Conservation (phyloP, 192 early-diverging fungal species). For the Backusella tuberculispora region DNA sequence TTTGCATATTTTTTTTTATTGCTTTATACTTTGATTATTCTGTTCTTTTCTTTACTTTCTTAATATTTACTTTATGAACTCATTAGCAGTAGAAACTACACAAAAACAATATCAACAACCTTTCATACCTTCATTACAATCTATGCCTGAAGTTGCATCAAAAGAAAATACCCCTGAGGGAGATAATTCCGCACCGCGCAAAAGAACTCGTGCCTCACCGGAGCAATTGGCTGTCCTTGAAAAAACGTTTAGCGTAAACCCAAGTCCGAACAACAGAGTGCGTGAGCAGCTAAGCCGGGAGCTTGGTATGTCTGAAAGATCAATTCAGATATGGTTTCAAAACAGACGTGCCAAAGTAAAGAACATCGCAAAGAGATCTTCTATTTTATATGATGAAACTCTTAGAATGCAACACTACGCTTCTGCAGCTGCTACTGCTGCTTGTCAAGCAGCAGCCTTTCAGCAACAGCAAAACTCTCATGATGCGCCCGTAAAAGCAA, state of each 20-base stretch:
- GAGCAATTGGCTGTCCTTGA: conserved; percentile 68
- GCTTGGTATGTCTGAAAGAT: conserved; percentile 70
- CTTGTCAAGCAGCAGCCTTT: conserved; percentile 33
- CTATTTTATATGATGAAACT: conserved; percentile 35
- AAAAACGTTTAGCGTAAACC: conserved; percentile 70
- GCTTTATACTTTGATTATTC: background rate
- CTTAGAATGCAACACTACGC: conserved; percentile 36
- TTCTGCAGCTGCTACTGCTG: conserved; percentile 33
- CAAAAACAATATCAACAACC: conserved; percentile 6
- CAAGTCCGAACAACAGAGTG: conserved; percentile 67
- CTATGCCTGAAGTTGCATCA: conserved; percentile 8
- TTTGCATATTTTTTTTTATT: background rate
- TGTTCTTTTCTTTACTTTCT: conserved; percentile 7
- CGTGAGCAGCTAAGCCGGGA: conserved; percentile 68
- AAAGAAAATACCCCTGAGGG: conserved; percentile 12
- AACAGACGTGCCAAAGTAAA: conserved; percentile 82
- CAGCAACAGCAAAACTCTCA: conserved; percentile 22
- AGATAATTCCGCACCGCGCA: conserved; percentile 41
- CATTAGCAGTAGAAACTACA: background rate
- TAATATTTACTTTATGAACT: background rate
- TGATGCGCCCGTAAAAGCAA: conserved; percentile 13
- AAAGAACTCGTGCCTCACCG: conserved; percentile 66
- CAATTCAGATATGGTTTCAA: conserved; percentile 89
- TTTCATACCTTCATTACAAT: conserved; percentile 9
- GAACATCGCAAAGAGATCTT: conserved; percentile 49